Conservation (phyloP, 352 stramenopile genomes). For the Pythium myriotylum region DNA sequence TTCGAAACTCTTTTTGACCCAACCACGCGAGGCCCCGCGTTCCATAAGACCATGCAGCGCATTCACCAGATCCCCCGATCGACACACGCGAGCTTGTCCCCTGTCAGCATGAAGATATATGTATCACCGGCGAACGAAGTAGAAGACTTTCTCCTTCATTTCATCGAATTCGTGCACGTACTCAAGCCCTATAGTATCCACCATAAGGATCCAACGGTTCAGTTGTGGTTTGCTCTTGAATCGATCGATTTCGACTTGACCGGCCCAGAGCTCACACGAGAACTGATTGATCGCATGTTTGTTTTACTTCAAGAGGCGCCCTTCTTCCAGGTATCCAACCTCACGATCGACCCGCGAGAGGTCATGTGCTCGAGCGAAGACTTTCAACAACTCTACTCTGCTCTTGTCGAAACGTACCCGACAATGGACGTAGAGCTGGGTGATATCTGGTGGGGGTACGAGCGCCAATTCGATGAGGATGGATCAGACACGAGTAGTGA, state of each 20-base stretch:
- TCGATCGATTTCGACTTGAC: conserved; percentile 14
- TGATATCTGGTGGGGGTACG: neutral
- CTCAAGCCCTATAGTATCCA: conserved; percentile 3
- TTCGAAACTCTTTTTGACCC: conserved; percentile 4
- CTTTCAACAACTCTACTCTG: neutral
- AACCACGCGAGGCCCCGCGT: neutral
- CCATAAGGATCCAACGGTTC: neutral
- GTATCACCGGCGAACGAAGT: neutral
- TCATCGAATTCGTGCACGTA: neutral
- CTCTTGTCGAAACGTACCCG: conserved; percentile 1
- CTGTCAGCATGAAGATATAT: conserved; percentile 6
- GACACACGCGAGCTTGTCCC: neutral
- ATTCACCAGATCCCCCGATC: neutral
- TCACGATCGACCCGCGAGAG: conserved; percentile 8
- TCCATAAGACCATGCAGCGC: neutral
- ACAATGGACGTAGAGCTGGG: conserved; percentile 1
- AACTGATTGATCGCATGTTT: neutral
- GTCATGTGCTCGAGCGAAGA: neutral
- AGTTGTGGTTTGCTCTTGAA: conserved; percentile 8
- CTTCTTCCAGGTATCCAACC: conserved; percentile 1
- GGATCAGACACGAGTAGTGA: neutral
- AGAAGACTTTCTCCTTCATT: neutral
- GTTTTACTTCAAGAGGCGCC: neutral
- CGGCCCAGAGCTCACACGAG: neutral
- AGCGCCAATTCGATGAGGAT: neutral